phyloP scores from a whole-genome alignment of 176 grass and related monocot genomes.

The Juncus effusus region DNA sequence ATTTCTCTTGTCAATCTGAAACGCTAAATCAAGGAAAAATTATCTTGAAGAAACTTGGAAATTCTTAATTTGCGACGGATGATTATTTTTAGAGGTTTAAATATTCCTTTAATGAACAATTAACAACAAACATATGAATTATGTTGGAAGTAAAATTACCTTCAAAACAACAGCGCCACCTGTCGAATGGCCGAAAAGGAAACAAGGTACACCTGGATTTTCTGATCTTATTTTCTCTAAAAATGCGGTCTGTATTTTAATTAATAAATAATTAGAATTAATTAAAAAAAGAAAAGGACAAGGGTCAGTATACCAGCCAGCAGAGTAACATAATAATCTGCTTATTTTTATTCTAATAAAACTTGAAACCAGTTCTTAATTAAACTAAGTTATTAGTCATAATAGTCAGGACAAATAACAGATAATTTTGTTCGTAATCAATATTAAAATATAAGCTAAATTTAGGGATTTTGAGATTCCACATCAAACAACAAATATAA shows the following conservation, averaged over 20 bases:
- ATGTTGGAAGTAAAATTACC: conserved; percentile 36
- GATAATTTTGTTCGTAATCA: no score
- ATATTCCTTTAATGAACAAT: conserved; percentile 2
- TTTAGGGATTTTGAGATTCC: no score
- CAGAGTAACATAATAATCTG: no score
- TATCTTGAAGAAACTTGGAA: background rate
- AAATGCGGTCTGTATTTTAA: conserved; percentile 51
- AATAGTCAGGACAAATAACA: no score
- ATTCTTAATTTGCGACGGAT: background rate
- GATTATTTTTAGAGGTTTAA: background rate
- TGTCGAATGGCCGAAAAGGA: conserved; percentile 94
- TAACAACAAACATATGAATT: background rate
- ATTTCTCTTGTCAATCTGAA: conserved; percentile 19
- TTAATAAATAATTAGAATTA: background rate
- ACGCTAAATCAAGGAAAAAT: background rate
- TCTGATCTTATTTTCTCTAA: conserved; percentile 70
- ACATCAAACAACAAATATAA: no score
- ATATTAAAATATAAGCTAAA: no score
- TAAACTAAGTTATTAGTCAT: no score
- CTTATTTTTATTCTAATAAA: no score
- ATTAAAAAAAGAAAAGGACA: no score
- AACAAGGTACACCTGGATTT: conserved; percentile 71
- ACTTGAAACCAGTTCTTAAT: no score
- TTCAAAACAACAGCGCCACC: conserved; percentile 93
- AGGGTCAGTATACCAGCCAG: no score